These are phyloP conservation scores for Bipolaris bicolor DNA, from an alignment of 2,329 filamentous ascomycete species.

Conservation along the genomic window DNA sequence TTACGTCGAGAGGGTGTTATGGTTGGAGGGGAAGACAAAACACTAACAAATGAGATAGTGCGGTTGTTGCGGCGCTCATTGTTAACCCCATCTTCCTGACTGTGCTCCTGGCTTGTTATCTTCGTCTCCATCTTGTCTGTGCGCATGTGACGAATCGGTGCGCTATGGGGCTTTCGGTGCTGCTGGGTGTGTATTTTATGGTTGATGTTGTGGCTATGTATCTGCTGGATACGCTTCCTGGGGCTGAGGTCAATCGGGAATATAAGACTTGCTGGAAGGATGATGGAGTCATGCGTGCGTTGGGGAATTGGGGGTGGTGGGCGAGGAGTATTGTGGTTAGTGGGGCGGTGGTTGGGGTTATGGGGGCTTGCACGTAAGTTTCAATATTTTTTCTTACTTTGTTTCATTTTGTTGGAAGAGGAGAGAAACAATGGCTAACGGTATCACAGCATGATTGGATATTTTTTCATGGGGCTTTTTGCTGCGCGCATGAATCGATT, in stretches of 20 bases:
- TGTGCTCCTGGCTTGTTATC: neutral
- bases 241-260: no score
- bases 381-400: neutral
- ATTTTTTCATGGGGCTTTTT: neutral
- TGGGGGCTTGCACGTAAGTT: neutral
- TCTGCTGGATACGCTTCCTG: conserved; percentile 22
- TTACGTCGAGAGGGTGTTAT: no score
- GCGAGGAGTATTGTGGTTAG: neutral
- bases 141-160: neutral
- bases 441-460: neutral
- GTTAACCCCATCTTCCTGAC: neutral
- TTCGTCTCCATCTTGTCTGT: neutral
- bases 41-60: no score
- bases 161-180: neutral
- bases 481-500: neutral
- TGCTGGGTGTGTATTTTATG: neutral
- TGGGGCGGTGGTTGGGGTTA: neutral
- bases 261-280: neutral
- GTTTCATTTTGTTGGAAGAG: neutral
- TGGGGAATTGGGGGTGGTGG: neutral
- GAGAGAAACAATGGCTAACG: neutral
- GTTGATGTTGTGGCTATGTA: neutral
- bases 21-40: no score
- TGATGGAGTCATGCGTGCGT: neutral
- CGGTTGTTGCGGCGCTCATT: neutral